Evolutionary conservation across 345 rosid genomes (phyloP).

Genomic region (Draba incana): DNA sequence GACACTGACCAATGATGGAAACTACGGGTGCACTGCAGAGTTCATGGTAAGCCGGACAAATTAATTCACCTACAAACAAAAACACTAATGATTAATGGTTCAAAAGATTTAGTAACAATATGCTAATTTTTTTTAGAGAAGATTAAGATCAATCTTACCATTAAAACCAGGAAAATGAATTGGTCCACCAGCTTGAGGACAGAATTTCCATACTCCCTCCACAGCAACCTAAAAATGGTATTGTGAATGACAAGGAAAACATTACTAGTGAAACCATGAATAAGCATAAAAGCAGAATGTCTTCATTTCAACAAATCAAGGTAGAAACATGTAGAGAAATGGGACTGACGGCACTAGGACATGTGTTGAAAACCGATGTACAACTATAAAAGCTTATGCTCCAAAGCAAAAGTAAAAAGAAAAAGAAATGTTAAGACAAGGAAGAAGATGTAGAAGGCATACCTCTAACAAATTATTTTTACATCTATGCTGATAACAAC

Average conservation of each 20-base stretch:
- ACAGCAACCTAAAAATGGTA: constrained; percentile 76
- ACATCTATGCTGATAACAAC: constrained; percentile 97
- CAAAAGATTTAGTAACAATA: constrained; percentile 4
- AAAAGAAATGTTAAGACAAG: not conserved
- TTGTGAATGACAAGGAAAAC: constrained; percentile 9
- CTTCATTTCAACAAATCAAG: not conserved
- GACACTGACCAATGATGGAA: constrained; percentile 76
- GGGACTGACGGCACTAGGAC: not conserved
- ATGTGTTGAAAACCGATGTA: not conserved
- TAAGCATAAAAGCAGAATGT: constrained; percentile 6
- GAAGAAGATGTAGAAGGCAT: constrained; percentile 31
- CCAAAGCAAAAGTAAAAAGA: not conserved
- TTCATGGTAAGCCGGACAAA: constrained; percentile 91
- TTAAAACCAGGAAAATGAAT: constrained; percentile 90
- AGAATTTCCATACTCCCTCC: constrained; percentile 91
- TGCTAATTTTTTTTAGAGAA: not conserved
- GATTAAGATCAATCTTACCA: constrained; percentile 49
- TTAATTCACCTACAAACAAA: constrained; percentile 72
- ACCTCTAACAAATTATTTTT: constrained; percentile 82
- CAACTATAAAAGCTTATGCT: constrained; percentile 1
- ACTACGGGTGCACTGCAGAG: constrained; percentile 64
- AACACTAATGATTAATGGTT: constrained; percentile 12
- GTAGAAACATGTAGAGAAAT: constrained; percentile 5
- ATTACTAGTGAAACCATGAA: constrained; percentile 23
- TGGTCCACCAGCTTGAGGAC: constrained; percentile 89